Conservation (phyloP, 352 stramenopile species). For the Phytophthora colocasiae region DNA sequence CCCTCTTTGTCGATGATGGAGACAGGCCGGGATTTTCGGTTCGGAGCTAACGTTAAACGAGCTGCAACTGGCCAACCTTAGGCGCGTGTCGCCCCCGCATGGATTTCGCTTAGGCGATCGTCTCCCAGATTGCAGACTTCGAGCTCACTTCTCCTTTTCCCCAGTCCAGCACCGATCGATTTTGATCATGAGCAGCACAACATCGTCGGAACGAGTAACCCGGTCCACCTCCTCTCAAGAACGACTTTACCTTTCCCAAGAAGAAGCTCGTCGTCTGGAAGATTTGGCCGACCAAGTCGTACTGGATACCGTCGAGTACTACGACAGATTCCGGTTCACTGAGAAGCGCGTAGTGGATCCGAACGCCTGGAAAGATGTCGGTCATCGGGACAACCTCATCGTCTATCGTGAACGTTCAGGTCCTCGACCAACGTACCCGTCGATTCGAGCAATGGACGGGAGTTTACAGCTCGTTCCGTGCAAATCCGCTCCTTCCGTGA, state of each 20-base stretch:
- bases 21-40: conserved; percentile 24
- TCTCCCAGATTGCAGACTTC: too few relatives aligned
- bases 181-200: conserved; percentile 34
- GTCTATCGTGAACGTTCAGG: conserved; percentile 51
- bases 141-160: conserved; percentile 6
- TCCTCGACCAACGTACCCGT: conserved; percentile 37
- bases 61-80: conserved; percentile 19
- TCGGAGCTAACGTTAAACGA: conserved; percentile 14
- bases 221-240: conserved; percentile 27
- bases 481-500: conserved; percentile 41
- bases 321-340: conserved; percentile 43
- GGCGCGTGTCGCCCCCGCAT: conserved; percentile 9
- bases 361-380: conserved; percentile 51
- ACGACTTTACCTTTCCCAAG: conserved; percentile 27
- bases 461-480: conserved; percentile 33
- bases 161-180: neutral
- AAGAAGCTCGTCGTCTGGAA: conserved; percentile 33
- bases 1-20: neutral
- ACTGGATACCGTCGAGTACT: conserved; percentile 48
- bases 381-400: conserved; percentile 52
- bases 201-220: conserved; percentile 23
- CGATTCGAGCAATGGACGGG: conserved; percentile 40
- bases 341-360: conserved; percentile 44
- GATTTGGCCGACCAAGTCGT: conserved; percentile 44
- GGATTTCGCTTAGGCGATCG: too few relatives aligned